Percentiles rank a stretch among this genome's conserved stretches.
phyloP scores from a whole-genome alignment of 345 rosid species.

The Excoecaria cochinchinensis region DNA sequence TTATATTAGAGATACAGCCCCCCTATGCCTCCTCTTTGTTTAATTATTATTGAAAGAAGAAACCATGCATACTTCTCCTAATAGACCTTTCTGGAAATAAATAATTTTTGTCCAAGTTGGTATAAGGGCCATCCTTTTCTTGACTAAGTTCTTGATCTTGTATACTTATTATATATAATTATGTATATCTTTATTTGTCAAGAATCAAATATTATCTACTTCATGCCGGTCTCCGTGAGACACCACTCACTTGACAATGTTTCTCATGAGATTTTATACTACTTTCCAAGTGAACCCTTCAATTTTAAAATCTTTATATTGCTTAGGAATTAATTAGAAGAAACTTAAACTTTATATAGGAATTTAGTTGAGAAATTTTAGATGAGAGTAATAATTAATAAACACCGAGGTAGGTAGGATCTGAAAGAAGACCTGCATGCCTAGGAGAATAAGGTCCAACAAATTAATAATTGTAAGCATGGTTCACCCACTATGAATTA shows the following conservation, averaged over 20 bases:
- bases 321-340: too few species aligned
- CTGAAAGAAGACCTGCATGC: background rate
- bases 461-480: background rate
- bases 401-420: too few species aligned
- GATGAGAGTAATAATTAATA: too few species aligned
- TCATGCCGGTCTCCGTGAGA: slow-evolving; percentile 1
- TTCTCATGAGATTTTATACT: background rate
- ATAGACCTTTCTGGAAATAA: background rate
- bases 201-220: background rate
- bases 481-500: background rate
- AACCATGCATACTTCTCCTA: background rate
- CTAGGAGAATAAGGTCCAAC: background rate
- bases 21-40: slow-evolving; percentile 6
- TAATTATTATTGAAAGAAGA: background rate
- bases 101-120: background rate
- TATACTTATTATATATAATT: too few species aligned
- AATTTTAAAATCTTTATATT: too few species aligned
- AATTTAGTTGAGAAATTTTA: too few species aligned
- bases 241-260: background rate
- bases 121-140: slow-evolving; percentile 10
- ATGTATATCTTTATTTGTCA: background rate
- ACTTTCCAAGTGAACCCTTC: too few species aligned
- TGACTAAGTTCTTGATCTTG: slow-evolving; percentile 14
- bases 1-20: slow-evolving; percentile 24
- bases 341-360: too few species aligned